phyloP scores from a whole-genome alignment of 2,329 filamentous ascomycete genomes.

The Fonsecaea monophora region DNA sequence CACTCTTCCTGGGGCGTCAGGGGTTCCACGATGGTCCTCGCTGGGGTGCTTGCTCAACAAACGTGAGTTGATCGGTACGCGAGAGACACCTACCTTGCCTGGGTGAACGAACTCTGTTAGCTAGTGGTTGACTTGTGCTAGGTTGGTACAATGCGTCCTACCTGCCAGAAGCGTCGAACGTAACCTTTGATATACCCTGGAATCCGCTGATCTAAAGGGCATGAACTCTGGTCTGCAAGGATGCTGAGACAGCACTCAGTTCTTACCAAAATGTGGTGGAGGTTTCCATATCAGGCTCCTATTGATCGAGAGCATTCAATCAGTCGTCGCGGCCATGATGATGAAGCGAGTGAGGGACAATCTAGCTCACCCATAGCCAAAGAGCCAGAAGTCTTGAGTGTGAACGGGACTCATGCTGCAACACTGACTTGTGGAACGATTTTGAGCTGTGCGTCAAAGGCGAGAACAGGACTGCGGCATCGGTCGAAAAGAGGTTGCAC shows the following conservation, averaged over 20 bases:
- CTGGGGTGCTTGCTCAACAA: constrained; percentile 55
- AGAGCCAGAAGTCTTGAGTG: constrained; percentile 84
- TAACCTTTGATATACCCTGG: constrained; percentile 93
- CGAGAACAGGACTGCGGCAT: background rate
- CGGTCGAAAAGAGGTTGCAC: background rate
- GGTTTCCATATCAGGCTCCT: constrained; percentile 99
- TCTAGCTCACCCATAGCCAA: constrained; percentile 81
- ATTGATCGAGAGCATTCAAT: constrained; percentile 1
- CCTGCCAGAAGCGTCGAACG: constrained; percentile 97
- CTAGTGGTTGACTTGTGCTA: background rate
- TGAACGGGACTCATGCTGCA: constrained; percentile 18
- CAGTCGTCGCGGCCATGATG: constrained; percentile 23
- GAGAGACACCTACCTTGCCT: constrained; percentile 39
- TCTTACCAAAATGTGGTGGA: constrained; percentile 87
- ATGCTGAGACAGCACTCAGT: background rate
- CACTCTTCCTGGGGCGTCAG: constrained; percentile 83
- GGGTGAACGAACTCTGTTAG: constrained; percentile 21
- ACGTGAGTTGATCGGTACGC: constrained; percentile 11
- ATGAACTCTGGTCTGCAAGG: constrained; percentile 15
- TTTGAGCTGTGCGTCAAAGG: background rate
- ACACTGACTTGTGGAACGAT: background rate
- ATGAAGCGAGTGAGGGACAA: background rate
- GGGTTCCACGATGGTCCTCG: constrained; percentile 93
- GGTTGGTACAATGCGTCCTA: constrained; percentile 55
- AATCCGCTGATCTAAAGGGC: constrained; percentile 72